Conservation (phyloP, 2,329 filamentous ascomycete species). For the Fusarium stilboides region DNA sequence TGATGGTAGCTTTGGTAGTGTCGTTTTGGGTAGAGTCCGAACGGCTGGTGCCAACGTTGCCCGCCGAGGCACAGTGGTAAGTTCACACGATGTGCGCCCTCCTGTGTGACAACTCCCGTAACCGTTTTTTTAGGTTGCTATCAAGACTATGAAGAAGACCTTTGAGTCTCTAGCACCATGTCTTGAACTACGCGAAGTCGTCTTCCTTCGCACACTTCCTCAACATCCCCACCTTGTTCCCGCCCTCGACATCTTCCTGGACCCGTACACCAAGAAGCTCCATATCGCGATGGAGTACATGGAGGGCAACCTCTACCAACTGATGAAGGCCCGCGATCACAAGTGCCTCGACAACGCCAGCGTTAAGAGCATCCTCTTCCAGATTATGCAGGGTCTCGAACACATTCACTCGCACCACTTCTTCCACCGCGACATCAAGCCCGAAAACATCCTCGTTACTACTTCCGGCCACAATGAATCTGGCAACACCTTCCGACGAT, state of each 20-base stretch:
- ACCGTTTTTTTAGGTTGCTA: slow-evolving; percentile 79
- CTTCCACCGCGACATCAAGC: slow-evolving; percentile 99
- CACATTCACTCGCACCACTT: slow-evolving; percentile 98
- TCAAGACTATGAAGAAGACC: slow-evolving; percentile 99
- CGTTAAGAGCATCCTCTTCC: slow-evolving; percentile 97
- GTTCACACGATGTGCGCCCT: slow-evolving; percentile 53
- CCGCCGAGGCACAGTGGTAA: slow-evolving; percentile 91
- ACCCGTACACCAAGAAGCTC: slow-evolving; percentile 94
- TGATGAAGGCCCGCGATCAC: slow-evolving; percentile 98
- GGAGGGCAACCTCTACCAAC: slow-evolving; percentile 98
- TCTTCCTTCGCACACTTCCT: slow-evolving; percentile 92
- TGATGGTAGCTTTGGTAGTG: slow-evolving; percentile 98
- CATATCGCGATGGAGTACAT: slow-evolving; percentile 99
- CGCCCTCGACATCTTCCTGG: slow-evolving; percentile 97
- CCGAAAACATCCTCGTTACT: slow-evolving; percentile 97
- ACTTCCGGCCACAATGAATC: slow-evolving; percentile 89
- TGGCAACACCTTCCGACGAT: slow-evolving; percentile 88
- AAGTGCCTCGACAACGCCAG: slow-evolving; percentile 91
- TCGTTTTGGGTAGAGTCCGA: slow-evolving; percentile 90
- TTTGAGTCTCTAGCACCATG: slow-evolving; percentile 94
- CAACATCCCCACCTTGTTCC: slow-evolving; percentile 94
- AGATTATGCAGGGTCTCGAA: slow-evolving; percentile 95
- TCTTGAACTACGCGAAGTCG: slow-evolving; percentile 94
- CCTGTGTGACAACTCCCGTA: slow-evolving; percentile 33
- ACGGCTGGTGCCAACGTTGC: slow-evolving; percentile 91